phyloP scores from a whole-genome alignment of 78 protist species.

The Dictyostelium citrinum region DNA sequence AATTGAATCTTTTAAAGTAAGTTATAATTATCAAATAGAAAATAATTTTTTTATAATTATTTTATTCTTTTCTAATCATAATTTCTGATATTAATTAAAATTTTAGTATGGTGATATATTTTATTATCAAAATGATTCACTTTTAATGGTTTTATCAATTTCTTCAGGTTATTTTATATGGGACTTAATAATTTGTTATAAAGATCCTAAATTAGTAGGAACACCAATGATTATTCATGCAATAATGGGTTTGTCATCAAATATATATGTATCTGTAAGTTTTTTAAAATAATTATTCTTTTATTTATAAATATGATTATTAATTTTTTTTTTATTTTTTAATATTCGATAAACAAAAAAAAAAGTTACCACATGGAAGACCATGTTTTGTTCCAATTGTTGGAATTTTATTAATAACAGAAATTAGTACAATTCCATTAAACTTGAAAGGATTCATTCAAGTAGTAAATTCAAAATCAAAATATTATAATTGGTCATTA shows the following conservation, averaged over 20 bases:
- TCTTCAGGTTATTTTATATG: constrained; percentile 46
- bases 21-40: not conserved
- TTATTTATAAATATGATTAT: not conserved
- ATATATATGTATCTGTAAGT: constrained; percentile 34
- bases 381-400: constrained; percentile 12
- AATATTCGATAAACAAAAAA: not conserved
- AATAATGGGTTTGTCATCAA: constrained; percentile 10
- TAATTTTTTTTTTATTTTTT: not conserved
- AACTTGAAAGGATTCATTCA: constrained; percentile 46
- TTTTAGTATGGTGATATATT: not conserved
- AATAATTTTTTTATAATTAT: not conserved
- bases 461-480: constrained; percentile 10
- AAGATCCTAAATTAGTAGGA: constrained; percentile 16
- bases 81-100: not conserved
- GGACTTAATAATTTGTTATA: constrained; percentile 19
- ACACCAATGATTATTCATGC: constrained; percentile 46
- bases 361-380: constrained; percentile 27
- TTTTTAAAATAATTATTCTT: not conserved
- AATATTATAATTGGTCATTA: not conserved
- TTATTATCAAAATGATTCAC: not conserved
- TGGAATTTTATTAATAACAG: not conserved
- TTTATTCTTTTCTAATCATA: not conserved
- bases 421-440: constrained; percentile 37
- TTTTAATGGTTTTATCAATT: not conserved
- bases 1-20: not conserved